These are phyloP conservation scores for Saccharomyces hybrid DNA, from an alignment of 1,139 yeast species.

Conservation along the genomic window DNA sequence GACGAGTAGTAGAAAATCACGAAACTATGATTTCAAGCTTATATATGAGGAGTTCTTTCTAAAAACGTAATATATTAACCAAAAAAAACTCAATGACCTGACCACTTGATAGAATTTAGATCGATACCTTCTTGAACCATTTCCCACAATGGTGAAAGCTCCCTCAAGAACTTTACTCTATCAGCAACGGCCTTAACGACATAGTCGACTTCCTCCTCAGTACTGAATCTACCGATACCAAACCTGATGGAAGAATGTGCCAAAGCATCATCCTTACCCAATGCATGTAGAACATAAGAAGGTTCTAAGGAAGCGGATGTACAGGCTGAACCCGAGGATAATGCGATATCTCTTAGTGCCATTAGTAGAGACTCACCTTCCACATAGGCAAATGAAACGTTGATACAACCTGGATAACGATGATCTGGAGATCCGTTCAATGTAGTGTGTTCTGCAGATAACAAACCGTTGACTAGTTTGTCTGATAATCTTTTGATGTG, in stretches of 20 bases:
- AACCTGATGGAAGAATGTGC: conserved; percentile 96
- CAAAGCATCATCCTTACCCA: conserved; percentile 96
- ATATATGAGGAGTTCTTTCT: background rate
- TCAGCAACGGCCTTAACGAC: conserved; percentile 81
- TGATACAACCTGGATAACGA: conserved; percentile 88
- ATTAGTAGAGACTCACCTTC: conserved; percentile 96
- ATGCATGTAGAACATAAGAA: conserved; percentile 88
- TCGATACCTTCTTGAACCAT: conserved; percentile 99
- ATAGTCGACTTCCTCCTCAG: conserved; percentile 91
- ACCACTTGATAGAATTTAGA: conserved; percentile 90
- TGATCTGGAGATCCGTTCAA: conserved; percentile 74
- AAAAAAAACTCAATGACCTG: conserved; percentile 56
- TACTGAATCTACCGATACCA: conserved; percentile 95
- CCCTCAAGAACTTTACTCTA: conserved; percentile 85
- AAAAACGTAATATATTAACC: background rate
- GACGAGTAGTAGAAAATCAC: background rate
- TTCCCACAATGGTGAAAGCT: conserved; percentile 95
- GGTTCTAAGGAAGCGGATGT: conserved; percentile 98
- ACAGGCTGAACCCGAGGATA: conserved; percentile 97
- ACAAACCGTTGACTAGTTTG: conserved; percentile 63
- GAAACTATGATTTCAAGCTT: background rate
- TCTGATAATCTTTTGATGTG: conserved; percentile 67
- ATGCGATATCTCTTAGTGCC: conserved; percentile 96
- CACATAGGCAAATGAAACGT: conserved; percentile 90
- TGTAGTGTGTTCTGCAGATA: conserved; percentile 79